A percentile compares a stretch with the other conserved stretches of the same genome.
These are phyloP conservation scores for Neckera pumila DNA, from an alignment of 225 moss, liverwort and hornwort species.

Conservation along the genomic window DNA sequence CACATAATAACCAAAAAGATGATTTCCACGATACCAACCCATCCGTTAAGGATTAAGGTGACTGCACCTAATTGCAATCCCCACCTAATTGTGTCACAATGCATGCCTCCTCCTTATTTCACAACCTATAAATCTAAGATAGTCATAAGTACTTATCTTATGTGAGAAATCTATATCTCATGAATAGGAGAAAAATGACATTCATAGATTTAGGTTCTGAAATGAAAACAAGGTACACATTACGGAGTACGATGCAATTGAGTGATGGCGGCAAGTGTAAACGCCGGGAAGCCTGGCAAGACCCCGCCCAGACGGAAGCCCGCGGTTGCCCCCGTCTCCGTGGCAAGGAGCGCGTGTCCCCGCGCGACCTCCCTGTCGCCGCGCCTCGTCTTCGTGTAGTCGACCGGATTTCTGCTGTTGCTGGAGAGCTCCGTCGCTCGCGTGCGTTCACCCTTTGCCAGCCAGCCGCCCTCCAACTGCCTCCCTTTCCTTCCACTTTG, in stretches of 20 bases:
- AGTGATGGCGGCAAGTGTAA: background rate
- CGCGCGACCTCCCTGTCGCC: background rate
- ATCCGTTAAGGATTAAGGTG: background rate
- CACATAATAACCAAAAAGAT: too few species aligned
- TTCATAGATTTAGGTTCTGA: background rate
- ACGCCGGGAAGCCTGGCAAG: too few species aligned
- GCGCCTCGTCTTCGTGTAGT: background rate
- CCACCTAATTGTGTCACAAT: fast-evolving
- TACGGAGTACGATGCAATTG: background rate
- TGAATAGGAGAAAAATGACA: too few species aligned
- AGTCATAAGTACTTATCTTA: background rate
- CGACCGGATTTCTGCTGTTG: background rate
- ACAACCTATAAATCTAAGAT: background rate
- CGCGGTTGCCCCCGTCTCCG: background rate
- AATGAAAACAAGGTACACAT: background rate
- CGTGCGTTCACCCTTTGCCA: background rate
- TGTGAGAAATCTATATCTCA: background rate
- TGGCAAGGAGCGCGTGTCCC: background rate
- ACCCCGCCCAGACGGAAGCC: too few species aligned
- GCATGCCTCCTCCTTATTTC: background rate
- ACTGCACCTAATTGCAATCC: background rate
- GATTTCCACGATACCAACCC: too few species aligned
- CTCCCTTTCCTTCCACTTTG: background rate
- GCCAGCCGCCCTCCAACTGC: background rate
- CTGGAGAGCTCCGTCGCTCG: background rate